phyloP scores from a whole-genome alignment of 768 basidiomycete species.

The Podaxis carcinomalis region DNA sequence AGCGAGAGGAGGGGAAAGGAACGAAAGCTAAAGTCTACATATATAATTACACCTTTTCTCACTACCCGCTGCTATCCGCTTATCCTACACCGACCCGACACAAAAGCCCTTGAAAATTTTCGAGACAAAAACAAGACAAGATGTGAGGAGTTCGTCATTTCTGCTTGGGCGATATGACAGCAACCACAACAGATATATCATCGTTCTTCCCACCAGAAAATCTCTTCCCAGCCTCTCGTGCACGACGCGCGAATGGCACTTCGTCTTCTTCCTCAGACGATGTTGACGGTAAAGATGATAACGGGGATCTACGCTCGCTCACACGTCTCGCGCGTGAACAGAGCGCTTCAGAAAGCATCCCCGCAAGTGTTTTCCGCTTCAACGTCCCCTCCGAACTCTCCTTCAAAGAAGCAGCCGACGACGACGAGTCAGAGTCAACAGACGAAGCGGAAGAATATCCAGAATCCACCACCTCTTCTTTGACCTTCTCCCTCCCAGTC shows the following conservation, averaged over 20 bases:
- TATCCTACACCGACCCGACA: background rate
- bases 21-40: background rate
- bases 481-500: background rate
- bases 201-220: conserved; percentile 85
- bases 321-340: conserved; percentile 74
- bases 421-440: background rate
- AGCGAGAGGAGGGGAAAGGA: background rate
- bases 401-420: background rate
- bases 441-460: conserved; percentile 1
- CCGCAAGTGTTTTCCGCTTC: conserved; percentile 52
- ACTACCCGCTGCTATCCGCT: no score
- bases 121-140: background rate
- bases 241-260: conserved; percentile 82
- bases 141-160: background rate
- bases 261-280: conserved; percentile 32
- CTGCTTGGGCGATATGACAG: conserved; percentile 26
- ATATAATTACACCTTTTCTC: background rate
- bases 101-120: background rate
- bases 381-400: conserved; percentile 19
- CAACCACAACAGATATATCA: conserved; percentile 43
- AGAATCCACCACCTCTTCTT: background rate
- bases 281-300: background rate
- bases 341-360: conserved; percentile 73
- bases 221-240: conserved; percentile 63
- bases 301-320: conserved; percentile 44